Percentiles rank a stretch among this genome's conserved stretches.
phyloP scores from a whole-genome alignment of 139 green algal genomes.

The Coccomyxa sp. region DNA sequence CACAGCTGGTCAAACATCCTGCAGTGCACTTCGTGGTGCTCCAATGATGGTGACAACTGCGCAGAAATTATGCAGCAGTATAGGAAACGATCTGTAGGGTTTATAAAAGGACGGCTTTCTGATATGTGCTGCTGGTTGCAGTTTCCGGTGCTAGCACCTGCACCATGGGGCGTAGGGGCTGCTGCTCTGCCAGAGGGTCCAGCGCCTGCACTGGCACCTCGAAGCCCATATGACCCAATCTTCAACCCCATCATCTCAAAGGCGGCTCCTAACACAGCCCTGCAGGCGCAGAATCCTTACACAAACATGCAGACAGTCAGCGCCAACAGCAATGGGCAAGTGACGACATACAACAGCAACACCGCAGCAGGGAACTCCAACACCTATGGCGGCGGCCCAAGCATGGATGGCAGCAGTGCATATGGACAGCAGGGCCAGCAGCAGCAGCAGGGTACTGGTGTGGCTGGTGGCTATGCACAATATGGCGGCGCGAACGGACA shows the following conservation, averaged over 20 bases:
- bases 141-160: not conserved
- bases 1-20: too few species aligned
- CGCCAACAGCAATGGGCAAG: not conserved
- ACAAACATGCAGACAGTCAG: not conserved
- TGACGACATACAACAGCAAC: not conserved
- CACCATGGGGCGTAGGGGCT: too few species aligned
- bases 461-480: too few species aligned
- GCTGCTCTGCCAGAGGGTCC: not conserved
- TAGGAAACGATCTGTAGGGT: too few species aligned
- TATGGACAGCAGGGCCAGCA: not conserved
- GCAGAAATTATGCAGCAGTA: too few species aligned
- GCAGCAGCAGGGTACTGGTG: not conserved
- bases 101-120: too few species aligned
- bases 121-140: too few species aligned
- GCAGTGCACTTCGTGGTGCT: too few species aligned
- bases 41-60: too few species aligned
- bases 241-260: conserved; percentile 6
- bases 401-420: not conserved
- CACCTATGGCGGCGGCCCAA: not conserved
- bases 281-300: not conserved
- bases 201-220: not conserved
- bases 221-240: not conserved
- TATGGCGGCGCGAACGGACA: too few species aligned
- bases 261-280: not conserved
- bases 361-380: not conserved